These are phyloP conservation scores for Euphorbia lathyris DNA, from an alignment of 345 rosid species.

Conservation along the genomic window DNA sequence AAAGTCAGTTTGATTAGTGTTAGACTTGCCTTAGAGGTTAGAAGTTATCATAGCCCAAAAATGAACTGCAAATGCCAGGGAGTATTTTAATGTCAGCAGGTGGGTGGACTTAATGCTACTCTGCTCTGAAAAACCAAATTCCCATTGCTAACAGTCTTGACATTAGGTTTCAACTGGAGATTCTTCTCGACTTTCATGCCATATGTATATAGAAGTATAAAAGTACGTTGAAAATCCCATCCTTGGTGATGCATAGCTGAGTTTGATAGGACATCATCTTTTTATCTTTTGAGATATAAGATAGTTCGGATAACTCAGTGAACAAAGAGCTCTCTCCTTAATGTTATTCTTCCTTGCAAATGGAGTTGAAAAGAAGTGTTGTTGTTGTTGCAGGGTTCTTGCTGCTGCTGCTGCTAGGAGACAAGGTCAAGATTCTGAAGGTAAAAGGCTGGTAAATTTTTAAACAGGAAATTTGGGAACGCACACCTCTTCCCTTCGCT, in stretches of 20 bases:
- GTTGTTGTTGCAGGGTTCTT: constrained; percentile 64
- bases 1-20: neutral
- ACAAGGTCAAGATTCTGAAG: constrained; percentile 56
- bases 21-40: neutral
- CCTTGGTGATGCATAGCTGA: neutral
- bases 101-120: neutral
- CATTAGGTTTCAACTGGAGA: neutral
- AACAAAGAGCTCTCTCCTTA: neutral
- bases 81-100: neutral
- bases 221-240: neutral
- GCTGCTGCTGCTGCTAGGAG: constrained; percentile 83
- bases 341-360: constrained; percentile 8
- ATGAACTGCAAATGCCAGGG: neutral
- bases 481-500: neutral
- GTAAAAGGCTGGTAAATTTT: constrained; percentile 27
- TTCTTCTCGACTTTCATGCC: neutral
- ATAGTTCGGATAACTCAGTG: neutral
- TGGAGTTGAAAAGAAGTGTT: constrained; percentile 17
- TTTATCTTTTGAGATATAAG: too few relatives aligned
- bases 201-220: neutral
- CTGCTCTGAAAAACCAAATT: neutral
- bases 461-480: neutral
- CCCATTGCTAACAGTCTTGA: too few relatives aligned
- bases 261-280: neutral
- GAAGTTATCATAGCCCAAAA: neutral